Percentiles rank a stretch among this genome's conserved stretches.
These are phyloP conservation scores for Dothidotthia symphoricarpi DNA, from an alignment of 2,329 filamentous ascomycete genomes.

Conservation along the genomic window DNA sequence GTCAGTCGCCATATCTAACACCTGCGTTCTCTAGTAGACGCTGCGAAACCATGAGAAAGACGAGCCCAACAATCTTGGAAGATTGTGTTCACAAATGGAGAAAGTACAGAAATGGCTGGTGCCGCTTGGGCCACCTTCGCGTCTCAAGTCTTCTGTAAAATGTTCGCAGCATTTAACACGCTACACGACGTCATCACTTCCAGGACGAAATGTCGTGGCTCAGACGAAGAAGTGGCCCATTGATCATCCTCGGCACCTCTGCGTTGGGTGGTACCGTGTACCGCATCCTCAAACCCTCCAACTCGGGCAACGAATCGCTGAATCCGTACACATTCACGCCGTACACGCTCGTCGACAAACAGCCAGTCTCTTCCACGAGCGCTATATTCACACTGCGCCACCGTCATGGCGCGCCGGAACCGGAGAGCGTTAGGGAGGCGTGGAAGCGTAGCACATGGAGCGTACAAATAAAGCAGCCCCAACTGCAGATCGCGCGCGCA, in stretches of 20 bases:
- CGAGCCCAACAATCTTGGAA: no score
- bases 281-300: slow-evolving; percentile 26
- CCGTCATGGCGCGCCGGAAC: slow-evolving; percentile 25
- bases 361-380: slow-evolving; percentile 64
- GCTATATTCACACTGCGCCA: slow-evolving; percentile 66
- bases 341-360: slow-evolving; percentile 62
- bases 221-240: slow-evolving; percentile 27
- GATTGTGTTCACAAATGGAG: no score
- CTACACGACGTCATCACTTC: not conserved
- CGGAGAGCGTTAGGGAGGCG: slow-evolving; percentile 32
- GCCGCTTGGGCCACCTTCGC: no score
- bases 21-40: no score
- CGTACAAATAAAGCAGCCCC: slow-evolving; percentile 90
- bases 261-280: slow-evolving; percentile 37
- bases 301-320: slow-evolving; percentile 41
- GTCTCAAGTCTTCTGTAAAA: not conserved
- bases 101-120: no score
- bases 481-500: slow-evolving; percentile 84
- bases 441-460: slow-evolving; percentile 74
- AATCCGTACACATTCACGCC: slow-evolving; percentile 62
- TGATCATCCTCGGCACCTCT: slow-evolving; percentile 36
- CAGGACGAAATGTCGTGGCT: slow-evolving; percentile 29
- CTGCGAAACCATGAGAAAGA: no score
- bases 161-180: no score
- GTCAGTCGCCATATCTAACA: no score